Percentiles rank a stretch among this genome's conserved stretches.
Evolutionary conservation across 2,329 filamentous ascomycete species (phyloP).

Genomic region (Calonectria pteridis): DNA sequence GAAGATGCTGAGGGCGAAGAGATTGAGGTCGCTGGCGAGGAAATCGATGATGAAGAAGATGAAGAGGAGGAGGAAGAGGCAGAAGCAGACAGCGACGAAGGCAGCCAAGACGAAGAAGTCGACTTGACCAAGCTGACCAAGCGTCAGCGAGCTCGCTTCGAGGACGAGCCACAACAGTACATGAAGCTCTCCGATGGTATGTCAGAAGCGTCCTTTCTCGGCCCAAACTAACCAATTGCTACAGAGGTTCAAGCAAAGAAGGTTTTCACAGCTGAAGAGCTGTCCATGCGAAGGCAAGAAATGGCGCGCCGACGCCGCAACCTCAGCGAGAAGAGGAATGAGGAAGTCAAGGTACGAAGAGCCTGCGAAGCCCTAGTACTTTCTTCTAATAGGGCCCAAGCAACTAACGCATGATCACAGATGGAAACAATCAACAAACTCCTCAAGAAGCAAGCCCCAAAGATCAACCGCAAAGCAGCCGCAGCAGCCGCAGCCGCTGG

Average conservation of each 20-base stretch:
- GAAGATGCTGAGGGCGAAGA: slow-evolving; percentile 64
- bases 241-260: slow-evolving; percentile 75
- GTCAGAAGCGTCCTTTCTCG: slow-evolving; percentile 36
- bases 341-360: slow-evolving; percentile 69
- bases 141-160: slow-evolving; percentile 70
- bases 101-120: slow-evolving; percentile 63
- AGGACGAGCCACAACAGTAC: slow-evolving; percentile 66
- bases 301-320: slow-evolving; percentile 73
- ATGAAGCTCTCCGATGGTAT: slow-evolving; percentile 73
- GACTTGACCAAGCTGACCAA: slow-evolving; percentile 72
- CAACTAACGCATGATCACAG: slow-evolving; percentile 55
- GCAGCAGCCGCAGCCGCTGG: slow-evolving; percentile 50
- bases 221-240: slow-evolving; percentile 18
- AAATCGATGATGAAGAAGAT: slow-evolving; percentile 57
- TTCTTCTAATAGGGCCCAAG: not conserved
- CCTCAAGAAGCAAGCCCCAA: slow-evolving; percentile 86
- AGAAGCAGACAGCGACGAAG: slow-evolving; percentile 57
- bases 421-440: slow-evolving; percentile 94
- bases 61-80: slow-evolving; percentile 57
- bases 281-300: slow-evolving; percentile 72
- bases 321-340: slow-evolving; percentile 73
- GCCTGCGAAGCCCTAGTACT: not conserved
- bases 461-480: slow-evolving; percentile 70
- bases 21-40: slow-evolving; percentile 56
- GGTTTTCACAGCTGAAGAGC: slow-evolving; percentile 70